Percentiles rank a stretch among this genome's conserved stretches.
Evolutionary conservation across 1,284 basidiomycete genomes (phyloP).

Genomic region (Neonothopanus nambi): DNA sequence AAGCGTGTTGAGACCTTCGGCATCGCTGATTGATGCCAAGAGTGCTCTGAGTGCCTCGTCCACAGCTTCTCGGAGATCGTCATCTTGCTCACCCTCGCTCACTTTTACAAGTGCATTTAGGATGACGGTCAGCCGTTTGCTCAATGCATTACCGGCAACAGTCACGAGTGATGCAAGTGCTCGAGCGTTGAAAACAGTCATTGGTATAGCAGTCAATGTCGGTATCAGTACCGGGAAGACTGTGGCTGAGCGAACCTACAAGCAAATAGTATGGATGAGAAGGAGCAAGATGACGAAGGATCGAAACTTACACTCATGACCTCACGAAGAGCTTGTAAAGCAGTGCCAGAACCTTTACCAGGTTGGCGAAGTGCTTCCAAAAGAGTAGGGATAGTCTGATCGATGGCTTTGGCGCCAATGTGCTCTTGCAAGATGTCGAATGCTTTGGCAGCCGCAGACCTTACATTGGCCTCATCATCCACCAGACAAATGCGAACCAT

Average conservation of each 20-base stretch:
- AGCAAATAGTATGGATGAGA: background rate
- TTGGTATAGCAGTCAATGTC: conserved; percentile 86
- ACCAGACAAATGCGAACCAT: conserved; percentile 87
- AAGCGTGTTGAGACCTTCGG: conserved; percentile 84
- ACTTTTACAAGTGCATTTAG: conserved; percentile 76
- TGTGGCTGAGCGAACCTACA: conserved; percentile 82
- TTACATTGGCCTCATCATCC: conserved; percentile 86
- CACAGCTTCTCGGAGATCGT: conserved; percentile 74
- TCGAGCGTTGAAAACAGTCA: conserved; percentile 95
- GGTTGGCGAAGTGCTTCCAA: conserved; percentile 91
- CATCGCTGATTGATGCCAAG: conserved; percentile 76
- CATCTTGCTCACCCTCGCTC: conserved; percentile 63
- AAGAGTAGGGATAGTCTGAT: conserved; percentile 95
- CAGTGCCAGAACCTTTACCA: conserved; percentile 92
- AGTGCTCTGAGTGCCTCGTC: conserved; percentile 75
- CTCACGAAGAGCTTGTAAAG: conserved; percentile 89
- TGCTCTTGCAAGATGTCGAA: conserved; percentile 94
- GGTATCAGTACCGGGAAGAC: conserved; percentile 99
- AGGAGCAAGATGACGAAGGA: background rate
- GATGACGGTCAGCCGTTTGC: conserved; percentile 77
- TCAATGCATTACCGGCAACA: conserved; percentile 90
- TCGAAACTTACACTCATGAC: conserved; percentile 86
- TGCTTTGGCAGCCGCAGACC: conserved; percentile 88
- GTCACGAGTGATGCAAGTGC: conserved; percentile 90
- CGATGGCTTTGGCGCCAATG: conserved; percentile 89